phyloP scores from a whole-genome alignment of 2,329 filamentous ascomycete genomes.

The Allantophomopsis lycopodina region DNA sequence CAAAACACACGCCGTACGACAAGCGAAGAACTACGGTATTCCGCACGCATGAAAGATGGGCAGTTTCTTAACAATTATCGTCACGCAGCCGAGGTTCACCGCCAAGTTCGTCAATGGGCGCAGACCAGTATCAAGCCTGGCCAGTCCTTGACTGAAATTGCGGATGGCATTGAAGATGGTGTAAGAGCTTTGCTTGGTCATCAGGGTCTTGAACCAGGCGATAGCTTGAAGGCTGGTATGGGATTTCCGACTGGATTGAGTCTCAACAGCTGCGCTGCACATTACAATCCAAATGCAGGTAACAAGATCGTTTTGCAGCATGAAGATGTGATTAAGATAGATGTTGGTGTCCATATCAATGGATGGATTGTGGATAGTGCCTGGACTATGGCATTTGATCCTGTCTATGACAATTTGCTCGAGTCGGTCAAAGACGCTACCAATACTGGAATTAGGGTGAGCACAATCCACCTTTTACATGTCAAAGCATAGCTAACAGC shows the following conservation, averaged over 20 bases:
- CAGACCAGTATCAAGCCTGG: conserved; percentile 34
- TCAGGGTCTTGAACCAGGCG: conserved; percentile 34
- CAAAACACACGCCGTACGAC: conserved; percentile 68
- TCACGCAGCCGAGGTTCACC: conserved; percentile 40
- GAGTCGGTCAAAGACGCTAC: conserved; percentile 63
- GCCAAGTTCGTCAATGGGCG: conserved; percentile 36
- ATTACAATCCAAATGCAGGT: conserved; percentile 42
- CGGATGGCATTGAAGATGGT: conserved; percentile 37
- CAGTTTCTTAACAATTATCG: conserved; percentile 38
- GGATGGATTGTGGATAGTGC: conserved; percentile 72
- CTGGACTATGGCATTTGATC: conserved; percentile 67
- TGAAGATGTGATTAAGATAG: conserved; percentile 70
- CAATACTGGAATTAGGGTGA: conserved; percentile 32
- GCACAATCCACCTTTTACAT: neutral
- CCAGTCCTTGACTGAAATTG: conserved; percentile 30
- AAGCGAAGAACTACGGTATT: conserved; percentile 66
- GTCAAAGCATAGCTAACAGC: conserved; percentile 1
- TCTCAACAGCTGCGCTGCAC: conserved; percentile 37
- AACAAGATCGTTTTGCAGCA: conserved; percentile 55
- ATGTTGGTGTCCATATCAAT: conserved; percentile 71
- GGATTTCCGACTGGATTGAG: conserved; percentile 41
- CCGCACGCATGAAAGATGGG: conserved; percentile 59
- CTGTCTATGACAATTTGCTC: conserved; percentile 61
- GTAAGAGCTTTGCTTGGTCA: conserved; percentile 34
- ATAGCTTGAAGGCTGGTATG: conserved; percentile 33